Base-by-base conservation (phyloP, 257 asterid species). In the Solanum pinnatisectum region DNA sequence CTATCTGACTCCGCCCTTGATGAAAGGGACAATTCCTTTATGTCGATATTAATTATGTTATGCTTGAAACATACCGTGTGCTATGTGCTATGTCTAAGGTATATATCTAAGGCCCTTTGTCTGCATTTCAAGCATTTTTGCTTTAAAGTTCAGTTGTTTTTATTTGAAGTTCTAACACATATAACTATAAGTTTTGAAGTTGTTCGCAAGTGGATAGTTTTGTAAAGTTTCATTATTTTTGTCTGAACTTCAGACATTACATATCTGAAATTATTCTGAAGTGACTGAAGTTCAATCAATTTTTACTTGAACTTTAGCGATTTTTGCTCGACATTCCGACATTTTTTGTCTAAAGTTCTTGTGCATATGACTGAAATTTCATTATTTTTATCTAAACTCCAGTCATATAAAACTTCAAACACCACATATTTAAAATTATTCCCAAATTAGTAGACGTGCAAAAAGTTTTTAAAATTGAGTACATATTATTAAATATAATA, bases 361-460 rank as follows among this genome's bases (percentile, higher is more conserved):
- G 63, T 4, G 2, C 0, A 52, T 52, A 23, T 9, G 7, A 65
- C 2, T 65, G 3, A n/a, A 25, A 33, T 65, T n/a, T 11, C 8
- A 65, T 0, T n/a, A 4, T 10, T 23, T 63, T 23, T 63, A n/a
- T 23, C 14, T 63, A 0, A 10, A 63, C 1, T 23, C 0, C 2
- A 59, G 4, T 59, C 1, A 23, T 63, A 56, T 56, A 18, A 56
- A 56, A 56, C 2, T 56, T 56, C n/a, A 3, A 18, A 56, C 1
- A 0, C 3, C 23, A 0, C 23, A 5, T 49, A 49, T 49, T 49
- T 49, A 46, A 46, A 0, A 46, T 0, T 52, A 52, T 16, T 52
- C 9, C 4, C 35, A 33, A 33, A 33, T 33, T 33, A 33, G 5
- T 33, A 33, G 35, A 33, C 3, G 35, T 33, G 5, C 35, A 37